Percentiles rank a stretch among this genome's conserved stretches.
Evolutionary conservation across 345 rosid genomes (phyloP).

Genomic region (Punica granatum): DNA sequence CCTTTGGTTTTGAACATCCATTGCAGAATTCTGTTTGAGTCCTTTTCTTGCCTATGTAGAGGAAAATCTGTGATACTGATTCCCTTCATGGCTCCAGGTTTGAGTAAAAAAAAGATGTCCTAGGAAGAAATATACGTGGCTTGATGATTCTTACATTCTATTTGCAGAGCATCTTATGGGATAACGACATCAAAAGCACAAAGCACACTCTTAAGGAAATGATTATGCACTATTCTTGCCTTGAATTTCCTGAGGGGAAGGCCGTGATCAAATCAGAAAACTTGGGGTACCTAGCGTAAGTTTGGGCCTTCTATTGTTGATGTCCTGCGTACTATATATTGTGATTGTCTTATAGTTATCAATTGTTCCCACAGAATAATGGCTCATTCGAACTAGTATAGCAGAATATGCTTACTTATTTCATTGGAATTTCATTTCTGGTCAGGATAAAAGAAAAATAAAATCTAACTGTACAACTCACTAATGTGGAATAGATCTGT

Average conservation of each 20-base stretch:
- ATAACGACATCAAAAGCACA: slow-evolving; percentile 76
- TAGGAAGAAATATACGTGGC: neutral
- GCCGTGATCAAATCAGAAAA: slow-evolving; percentile 66
- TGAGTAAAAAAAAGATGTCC: no score
- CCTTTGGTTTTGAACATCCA: neutral
- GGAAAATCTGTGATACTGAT: no score
- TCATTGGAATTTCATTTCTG: no score
- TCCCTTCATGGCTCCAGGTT: no score
- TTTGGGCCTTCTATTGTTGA: slow-evolving; percentile 5
- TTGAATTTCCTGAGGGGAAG: slow-evolving; percentile 74
- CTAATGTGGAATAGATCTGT: neutral
- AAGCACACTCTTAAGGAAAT: slow-evolving; percentile 80
- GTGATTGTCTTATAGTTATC: no score
- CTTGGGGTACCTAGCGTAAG: slow-evolving; percentile 77
- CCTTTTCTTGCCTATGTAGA: no score
- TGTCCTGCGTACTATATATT: neutral
- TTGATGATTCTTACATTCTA: slow-evolving; percentile 13
- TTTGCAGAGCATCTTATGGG: slow-evolving; percentile 88
- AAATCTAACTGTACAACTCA: neutral
- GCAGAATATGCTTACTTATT: no score
- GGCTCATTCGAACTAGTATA: neutral
- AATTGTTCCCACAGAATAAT: neutral
- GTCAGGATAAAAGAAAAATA: no score
- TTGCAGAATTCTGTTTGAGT: neutral
- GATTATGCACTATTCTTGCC: slow-evolving; percentile 74